These are phyloP conservation scores for Parasarocladium wereldwijsianum DNA, from an alignment of 2,329 filamentous ascomycete species.

Conservation along the genomic window DNA sequence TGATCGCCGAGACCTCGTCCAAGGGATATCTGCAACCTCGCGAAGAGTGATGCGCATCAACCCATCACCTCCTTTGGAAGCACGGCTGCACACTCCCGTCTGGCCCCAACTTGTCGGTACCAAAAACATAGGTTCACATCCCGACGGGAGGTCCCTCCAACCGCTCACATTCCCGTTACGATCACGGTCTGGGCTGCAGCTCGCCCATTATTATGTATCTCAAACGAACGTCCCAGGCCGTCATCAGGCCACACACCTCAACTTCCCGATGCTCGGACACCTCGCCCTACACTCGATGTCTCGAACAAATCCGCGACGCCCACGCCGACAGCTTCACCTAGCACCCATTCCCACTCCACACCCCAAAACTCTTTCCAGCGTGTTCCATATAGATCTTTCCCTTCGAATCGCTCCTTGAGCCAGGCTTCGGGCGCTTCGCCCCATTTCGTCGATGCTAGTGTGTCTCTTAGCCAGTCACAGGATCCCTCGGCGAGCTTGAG, in stretches of 20 bases:
- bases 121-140: too few relatives aligned
- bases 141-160: too few relatives aligned
- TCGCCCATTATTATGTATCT: too few relatives aligned
- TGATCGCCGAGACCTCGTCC: too few relatives aligned
- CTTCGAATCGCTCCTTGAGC: conserved; percentile 57
- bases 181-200: too few relatives aligned
- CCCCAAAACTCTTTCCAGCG: conserved; percentile 57
- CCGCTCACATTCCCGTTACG: too few relatives aligned
- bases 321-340: conserved; percentile 55
- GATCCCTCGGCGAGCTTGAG: conserved; percentile 50
- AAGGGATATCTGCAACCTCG: too few relatives aligned
- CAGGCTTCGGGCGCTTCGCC: conserved; percentile 47
- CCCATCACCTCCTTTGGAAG: too few relatives aligned
- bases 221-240: too few relatives aligned
- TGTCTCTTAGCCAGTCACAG: conserved; percentile 43
- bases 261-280: conserved; percentile 33
- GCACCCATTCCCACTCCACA: conserved; percentile 54
- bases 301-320: conserved; percentile 62
- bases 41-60: too few relatives aligned
- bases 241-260: conserved; percentile 7
- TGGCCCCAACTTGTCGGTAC: too few relatives aligned
- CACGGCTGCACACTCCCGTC: too few relatives aligned
- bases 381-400: conserved; percentile 29
- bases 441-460: conserved; percentile 44
- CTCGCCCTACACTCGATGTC: conserved; percentile 58